Conservation (phyloP, 1,139 yeast genomes). For the Scheffersomyces quercinus region DNA sequence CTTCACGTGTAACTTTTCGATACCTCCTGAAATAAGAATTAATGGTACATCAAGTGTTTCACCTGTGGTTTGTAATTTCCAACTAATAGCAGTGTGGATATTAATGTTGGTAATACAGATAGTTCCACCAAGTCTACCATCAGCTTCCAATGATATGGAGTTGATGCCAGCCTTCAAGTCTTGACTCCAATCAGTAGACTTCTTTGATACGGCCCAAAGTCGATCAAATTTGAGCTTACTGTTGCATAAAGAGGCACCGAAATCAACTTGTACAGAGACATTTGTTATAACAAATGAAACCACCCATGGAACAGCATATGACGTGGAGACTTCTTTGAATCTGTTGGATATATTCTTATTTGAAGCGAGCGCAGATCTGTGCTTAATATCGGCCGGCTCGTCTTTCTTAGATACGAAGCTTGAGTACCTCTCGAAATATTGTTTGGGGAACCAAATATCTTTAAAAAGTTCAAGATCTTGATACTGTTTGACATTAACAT, state of each 20-base stretch:
- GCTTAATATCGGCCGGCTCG: conserved; percentile 2
- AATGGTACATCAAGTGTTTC: conserved; percentile 60
- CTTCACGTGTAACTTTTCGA: conserved; percentile 57
- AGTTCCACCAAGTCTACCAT: conserved; percentile 79
- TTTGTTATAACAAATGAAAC: conserved; percentile 58
- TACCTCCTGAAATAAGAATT: conserved; percentile 60
- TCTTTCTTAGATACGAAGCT: conserved; percentile 8
- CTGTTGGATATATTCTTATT: conserved; percentile 50
- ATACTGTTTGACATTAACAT: conserved; percentile 76
- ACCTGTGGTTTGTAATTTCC: conserved; percentile 51
- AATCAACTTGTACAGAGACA: conserved; percentile 60
- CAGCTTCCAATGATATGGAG: conserved; percentile 52
- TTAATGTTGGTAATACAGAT: conserved; percentile 52
- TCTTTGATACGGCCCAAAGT: conserved; percentile 71
- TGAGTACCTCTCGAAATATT: conserved; percentile 12
- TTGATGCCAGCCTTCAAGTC: conserved; percentile 64
- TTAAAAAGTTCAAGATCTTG: conserved; percentile 82
- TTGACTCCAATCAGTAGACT: conserved; percentile 72
- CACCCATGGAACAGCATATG: conserved; percentile 76
- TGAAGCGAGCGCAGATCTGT: conserved; percentile 23
- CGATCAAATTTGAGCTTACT: conserved; percentile 54
- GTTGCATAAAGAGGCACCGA: conserved; percentile 83
- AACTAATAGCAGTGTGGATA: conserved; percentile 66
- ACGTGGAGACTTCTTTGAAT: conserved; percentile 61
- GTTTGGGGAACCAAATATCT: conserved; percentile 77